Percentiles rank a stretch among this genome's conserved stretches.
Evolutionary conservation across 352 stramenopile genomes (phyloP).

Genomic region (Phytophthora citricola): DNA sequence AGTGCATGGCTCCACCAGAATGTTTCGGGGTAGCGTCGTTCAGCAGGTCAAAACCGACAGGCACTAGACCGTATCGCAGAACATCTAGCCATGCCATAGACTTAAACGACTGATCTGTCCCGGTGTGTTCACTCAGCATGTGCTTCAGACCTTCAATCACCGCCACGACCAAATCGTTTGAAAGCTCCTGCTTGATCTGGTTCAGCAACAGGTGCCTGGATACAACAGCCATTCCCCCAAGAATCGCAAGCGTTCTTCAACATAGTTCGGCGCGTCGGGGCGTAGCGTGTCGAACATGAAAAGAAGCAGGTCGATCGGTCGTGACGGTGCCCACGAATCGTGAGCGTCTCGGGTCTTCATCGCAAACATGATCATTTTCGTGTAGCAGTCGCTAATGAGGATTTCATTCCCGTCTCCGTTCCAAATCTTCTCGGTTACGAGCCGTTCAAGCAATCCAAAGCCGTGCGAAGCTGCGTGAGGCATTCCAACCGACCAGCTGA

Average conservation of each 20-base stretch:
- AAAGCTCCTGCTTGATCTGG: slow-evolving; percentile 38
- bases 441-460: slow-evolving; percentile 68
- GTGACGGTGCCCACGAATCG: slow-evolving; percentile 41
- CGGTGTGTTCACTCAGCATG: slow-evolving; percentile 52
- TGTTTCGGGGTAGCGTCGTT: slow-evolving; percentile 23
- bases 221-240: slow-evolving; percentile 67
- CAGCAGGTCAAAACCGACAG: slow-evolving; percentile 64
- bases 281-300: slow-evolving; percentile 59
- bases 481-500: slow-evolving; percentile 59
- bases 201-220: slow-evolving; percentile 52
- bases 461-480: slow-evolving; percentile 57
- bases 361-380: slow-evolving; percentile 69
- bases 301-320: slow-evolving; percentile 59
- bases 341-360: slow-evolving; percentile 40
- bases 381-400: slow-evolving; percentile 69
- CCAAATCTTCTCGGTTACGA: slow-evolving; percentile 68
- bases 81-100: slow-evolving; percentile 66
- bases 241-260: slow-evolving; percentile 57
- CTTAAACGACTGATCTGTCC: slow-evolving; percentile 43
- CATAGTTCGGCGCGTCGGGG: slow-evolving; percentile 38
- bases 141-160: slow-evolving; percentile 59
- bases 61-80: slow-evolving; percentile 60
- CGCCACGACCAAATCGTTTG: slow-evolving; percentile 53
- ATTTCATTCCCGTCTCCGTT: slow-evolving; percentile 54
- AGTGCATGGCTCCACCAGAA: slow-evolving; percentile 16